Conservation (phyloP, 176 grass and related monocot genomes). For the Aegilops sharonensis region DNA sequence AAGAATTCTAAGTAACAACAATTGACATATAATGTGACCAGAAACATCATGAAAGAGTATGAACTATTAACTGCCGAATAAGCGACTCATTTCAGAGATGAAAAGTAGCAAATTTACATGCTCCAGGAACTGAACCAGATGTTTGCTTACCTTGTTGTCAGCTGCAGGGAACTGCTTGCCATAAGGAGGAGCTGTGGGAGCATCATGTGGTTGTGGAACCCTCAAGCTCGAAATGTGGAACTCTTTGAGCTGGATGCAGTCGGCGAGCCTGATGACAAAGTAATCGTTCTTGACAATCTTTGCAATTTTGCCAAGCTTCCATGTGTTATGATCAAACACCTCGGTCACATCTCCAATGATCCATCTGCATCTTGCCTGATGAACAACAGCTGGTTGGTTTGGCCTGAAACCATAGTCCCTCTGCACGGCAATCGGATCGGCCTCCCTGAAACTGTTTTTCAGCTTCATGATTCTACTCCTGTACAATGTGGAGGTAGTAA, state of each 20-base stretch:
- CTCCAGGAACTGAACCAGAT: background rate
- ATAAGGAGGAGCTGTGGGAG: slow-evolving; percentile 15
- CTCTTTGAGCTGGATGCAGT: slow-evolving; percentile 66
- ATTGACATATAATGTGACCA: too few relatives aligned
- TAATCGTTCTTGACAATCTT: slow-evolving; percentile 49
- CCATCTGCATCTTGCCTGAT: slow-evolving; percentile 47
- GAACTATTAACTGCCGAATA: background rate
- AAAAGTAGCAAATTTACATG: background rate
- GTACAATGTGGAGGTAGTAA: background rate
- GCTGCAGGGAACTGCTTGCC: slow-evolving; percentile 16
- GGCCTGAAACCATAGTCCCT: slow-evolving; percentile 24
- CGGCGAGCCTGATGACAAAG: slow-evolving; percentile 52
- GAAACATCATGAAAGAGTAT: background rate
- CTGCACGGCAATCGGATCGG: background rate
- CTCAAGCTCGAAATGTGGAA: slow-evolving; percentile 60
- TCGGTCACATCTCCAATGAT: slow-evolving; percentile 68
- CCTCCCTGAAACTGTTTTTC: slow-evolving; percentile 39
- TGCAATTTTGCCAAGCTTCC: slow-evolving; percentile 64
- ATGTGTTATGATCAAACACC: slow-evolving; percentile 55
- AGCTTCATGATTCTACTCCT: slow-evolving; percentile 44
- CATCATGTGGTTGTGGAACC: slow-evolving; percentile 23
- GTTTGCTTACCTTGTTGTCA: slow-evolving; percentile 36
- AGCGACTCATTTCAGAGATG: background rate
- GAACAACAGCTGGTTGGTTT: slow-evolving; percentile 28
- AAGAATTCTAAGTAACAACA: background rate